These are phyloP conservation scores for Cicer yamashitae DNA, from an alignment of 306 rosid genomes.

Conservation along the genomic window DNA sequence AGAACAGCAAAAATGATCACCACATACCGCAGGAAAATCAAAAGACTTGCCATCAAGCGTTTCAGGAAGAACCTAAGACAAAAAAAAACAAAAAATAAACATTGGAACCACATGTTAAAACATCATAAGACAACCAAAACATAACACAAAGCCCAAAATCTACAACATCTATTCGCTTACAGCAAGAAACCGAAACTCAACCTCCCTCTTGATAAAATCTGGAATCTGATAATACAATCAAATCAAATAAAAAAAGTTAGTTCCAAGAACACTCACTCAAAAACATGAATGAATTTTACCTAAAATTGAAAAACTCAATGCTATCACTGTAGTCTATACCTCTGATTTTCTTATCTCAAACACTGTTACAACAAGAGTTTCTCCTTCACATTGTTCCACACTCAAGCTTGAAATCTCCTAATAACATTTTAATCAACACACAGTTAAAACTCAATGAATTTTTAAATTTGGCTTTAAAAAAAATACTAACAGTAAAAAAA, in stretches of 20 bases:
- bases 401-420: slow-evolving; percentile 95
- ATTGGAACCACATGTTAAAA: slow-evolving; percentile 9
- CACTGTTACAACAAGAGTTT: slow-evolving; percentile 73
- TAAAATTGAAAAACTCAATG: slow-evolving; percentile 25
- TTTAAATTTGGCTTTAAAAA: too few species aligned
- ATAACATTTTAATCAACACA: slow-evolving; percentile 33
- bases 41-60: slow-evolving; percentile 68
- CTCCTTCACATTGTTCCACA: slow-evolving; percentile 81
- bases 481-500: too few species aligned
- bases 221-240: slow-evolving; percentile 67
- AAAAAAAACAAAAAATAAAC: slow-evolving; percentile 10
- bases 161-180: slow-evolving; percentile 52
- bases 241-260: slow-evolving; percentile 35
- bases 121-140: not conserved
- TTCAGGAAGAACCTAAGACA: slow-evolving; percentile 72
- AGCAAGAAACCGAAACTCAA: slow-evolving; percentile 88
- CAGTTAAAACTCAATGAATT: not conserved
- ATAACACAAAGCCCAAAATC: slow-evolving; percentile 29
- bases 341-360: slow-evolving; percentile 83
- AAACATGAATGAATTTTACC: slow-evolving; percentile 5
- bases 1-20: slow-evolving; percentile 21
- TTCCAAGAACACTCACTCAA: slow-evolving; percentile 25
- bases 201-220: slow-evolving; percentile 81
- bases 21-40: slow-evolving; percentile 70
- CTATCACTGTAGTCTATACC: slow-evolving; percentile 46